Evolutionary conservation across 139 green algal species (phyloP), one percentile per base, ranked within the genome.

Genomic region (Chlorella sp.): DNA sequence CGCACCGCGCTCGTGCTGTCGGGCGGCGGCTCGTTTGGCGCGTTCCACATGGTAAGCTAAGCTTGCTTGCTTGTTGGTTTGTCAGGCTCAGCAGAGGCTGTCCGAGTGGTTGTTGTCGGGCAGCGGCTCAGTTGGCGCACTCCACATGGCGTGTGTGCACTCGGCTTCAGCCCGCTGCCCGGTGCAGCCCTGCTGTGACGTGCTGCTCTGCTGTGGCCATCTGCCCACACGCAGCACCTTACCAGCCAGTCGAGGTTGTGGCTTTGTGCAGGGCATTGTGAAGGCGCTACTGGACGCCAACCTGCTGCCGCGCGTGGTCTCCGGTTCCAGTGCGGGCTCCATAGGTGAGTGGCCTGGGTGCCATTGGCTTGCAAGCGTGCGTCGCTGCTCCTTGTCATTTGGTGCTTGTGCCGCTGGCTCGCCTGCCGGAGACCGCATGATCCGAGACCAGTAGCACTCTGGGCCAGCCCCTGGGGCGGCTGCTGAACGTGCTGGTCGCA

Each of bases 1-100:
- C 90, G 97, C 80, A 99, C 97, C 0, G 97, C 96, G 9, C 93
- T 99, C 36, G 90, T 99, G 73, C 94, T 99, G 20, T 94, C 83
- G 40, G 97, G 97, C n/a, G 97, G 97, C 2, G 97, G 97, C 4
- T 92, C 93, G 4, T 90, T 99, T 38, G 97, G 95, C 60, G 92
- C 90, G 11, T 99, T 99, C 90, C 97, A 99, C 87, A 80, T 99
- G 76, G 95, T 69, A 51, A 6, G 75, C 24, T 32, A 13, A 22
- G 67, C 2, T 24, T 72, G 34, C 16, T 14, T 73, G 67, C 11
- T 3, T 73, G 36, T 44, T 32, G 2, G n/a, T 43, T 6, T 22
- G n/a, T 44, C 1, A 2, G 20, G 6, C 11, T 76, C 0, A 19
- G 40, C 26, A 6, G 24, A 30, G 65, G n/a, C 5, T 7, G 65